phyloP scores from a whole-genome alignment of 768 basidiomycete genomes.

The Leccinum truebloodii region DNA sequence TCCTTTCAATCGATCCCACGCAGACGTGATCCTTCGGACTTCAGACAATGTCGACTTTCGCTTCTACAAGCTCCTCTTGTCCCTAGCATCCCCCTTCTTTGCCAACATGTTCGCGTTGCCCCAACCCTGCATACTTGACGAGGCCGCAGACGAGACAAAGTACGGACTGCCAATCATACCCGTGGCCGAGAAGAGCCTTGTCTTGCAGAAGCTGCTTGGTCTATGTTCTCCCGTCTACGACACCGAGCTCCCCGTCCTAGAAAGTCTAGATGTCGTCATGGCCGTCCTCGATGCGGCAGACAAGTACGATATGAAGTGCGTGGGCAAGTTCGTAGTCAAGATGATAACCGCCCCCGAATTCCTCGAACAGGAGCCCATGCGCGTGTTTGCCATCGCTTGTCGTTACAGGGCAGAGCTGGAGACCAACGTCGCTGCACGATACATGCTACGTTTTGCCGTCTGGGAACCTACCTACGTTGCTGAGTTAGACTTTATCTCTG shows the following conservation, averaged over 20 bases:
- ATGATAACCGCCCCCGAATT: constrained; percentile 34
- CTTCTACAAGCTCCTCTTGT: constrained; percentile 54
- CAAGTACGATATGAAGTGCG: constrained; percentile 53
- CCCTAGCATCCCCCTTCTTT: constrained; percentile 60
- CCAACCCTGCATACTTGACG: constrained; percentile 35
- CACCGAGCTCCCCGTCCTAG: constrained; percentile 30
- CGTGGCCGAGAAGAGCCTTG: constrained; percentile 46
- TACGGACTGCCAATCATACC: constrained; percentile 45
- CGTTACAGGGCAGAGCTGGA: constrained; percentile 37
- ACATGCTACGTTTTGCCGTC: constrained; percentile 38
- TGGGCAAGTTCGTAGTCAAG: constrained; percentile 37
- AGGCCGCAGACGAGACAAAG: constrained; percentile 30
- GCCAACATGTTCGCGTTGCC: constrained; percentile 56
- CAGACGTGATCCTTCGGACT: constrained; percentile 56
- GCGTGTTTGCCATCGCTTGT: constrained; percentile 40
- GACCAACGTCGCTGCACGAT: constrained; percentile 38
- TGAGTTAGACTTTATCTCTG: constrained; percentile 41
- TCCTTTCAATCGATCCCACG: constrained; percentile 51
- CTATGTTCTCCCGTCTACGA: constrained; percentile 52
- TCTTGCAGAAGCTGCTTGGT: constrained; percentile 43
- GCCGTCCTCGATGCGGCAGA: constrained; percentile 45
- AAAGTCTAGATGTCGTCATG: constrained; percentile 43
- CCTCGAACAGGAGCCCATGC: constrained; percentile 37
- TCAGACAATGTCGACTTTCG: constrained; percentile 53
- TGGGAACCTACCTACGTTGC: constrained; percentile 33